Conservation (phyloP, 257 asterid genomes). For the Solanum gracilifrons region DNA sequence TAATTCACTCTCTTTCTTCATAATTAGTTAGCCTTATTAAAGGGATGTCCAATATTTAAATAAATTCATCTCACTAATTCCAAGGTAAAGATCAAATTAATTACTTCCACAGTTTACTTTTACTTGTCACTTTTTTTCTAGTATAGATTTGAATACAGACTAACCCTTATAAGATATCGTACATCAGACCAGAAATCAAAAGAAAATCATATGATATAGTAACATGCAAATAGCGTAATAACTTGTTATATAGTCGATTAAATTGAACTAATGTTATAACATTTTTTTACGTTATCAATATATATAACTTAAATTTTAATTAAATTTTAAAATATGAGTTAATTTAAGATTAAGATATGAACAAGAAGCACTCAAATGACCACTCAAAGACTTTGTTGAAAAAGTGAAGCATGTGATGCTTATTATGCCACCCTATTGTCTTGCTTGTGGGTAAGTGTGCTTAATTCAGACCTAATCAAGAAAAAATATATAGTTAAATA, state of each 20-base stretch:
- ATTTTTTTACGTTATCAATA: fast-evolving
- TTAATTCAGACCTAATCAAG: not conserved
- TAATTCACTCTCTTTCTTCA: constrained; percentile 10
- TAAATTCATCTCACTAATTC: constrained; percentile 18
- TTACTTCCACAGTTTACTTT: not conserved
- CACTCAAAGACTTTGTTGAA: constrained; percentile 7
- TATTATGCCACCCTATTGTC: constrained; percentile 52
- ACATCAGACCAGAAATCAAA: not conserved
- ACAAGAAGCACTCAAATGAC: not conserved
- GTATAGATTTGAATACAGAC: fast-evolving
- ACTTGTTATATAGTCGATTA: not conserved
- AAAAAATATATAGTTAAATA: not conserved
- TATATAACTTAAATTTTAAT: not conserved
- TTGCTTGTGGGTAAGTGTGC: constrained; percentile 41
- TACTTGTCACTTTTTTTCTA: too few relatives aligned
- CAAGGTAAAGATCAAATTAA: not conserved
- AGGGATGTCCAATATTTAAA: constrained; percentile 18
- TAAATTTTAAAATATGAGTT: not conserved
- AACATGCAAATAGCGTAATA: not conserved
- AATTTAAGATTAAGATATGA: not conserved
- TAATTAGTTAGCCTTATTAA: constrained; percentile 22
- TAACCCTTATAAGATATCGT: fast-evolving
- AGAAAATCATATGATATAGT: not conserved
- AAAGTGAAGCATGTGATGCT: constrained; percentile 54
- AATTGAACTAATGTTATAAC: not conserved